Conservation (phyloP, 306 rosid genomes). For the Cicer bijugum region DNA sequence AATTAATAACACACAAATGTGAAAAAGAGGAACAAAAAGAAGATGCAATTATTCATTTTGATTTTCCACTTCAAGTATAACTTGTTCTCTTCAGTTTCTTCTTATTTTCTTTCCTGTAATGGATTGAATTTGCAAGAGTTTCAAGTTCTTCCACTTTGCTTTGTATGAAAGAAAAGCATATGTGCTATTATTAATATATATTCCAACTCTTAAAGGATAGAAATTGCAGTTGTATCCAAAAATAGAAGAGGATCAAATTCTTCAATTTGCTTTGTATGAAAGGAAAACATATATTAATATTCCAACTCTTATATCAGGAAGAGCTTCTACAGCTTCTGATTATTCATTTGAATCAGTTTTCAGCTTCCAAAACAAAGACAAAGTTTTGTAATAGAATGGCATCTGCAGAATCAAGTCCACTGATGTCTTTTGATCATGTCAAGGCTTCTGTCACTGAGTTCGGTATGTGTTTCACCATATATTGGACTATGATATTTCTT, state of each 20-base stretch:
- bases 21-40: not conserved
- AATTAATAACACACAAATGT: not conserved
- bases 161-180: constrained; percentile 45
- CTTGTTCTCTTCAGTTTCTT: not conserved
- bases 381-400: constrained; percentile 12
- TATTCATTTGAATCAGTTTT: constrained; percentile 13
- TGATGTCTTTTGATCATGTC: constrained; percentile 34
- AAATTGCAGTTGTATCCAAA: not conserved
- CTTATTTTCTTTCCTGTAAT: constrained; percentile 3
- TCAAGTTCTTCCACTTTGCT: constrained; percentile 40
- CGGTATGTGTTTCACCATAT: constrained; percentile 37
- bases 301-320: constrained; percentile 30
- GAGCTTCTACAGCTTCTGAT: constrained; percentile 6
- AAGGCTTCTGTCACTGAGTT: constrained; percentile 44
- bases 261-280: constrained; percentile 42
- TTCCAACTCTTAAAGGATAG: constrained; percentile 7
- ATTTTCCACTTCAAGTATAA: constrained; percentile 14
- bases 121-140: constrained; percentile 14
- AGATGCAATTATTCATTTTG: not conserved
- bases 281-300: constrained; percentile 39
- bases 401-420: constrained; percentile 15
- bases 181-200: constrained; percentile 3
- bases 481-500: not conserved
- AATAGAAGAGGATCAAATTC: constrained; percentile 26
- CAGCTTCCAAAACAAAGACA: constrained; percentile 5